Base-by-base conservation (phyloP, 805 yeast genomes). In the Cyberlindnera misumaiensis region DNA sequence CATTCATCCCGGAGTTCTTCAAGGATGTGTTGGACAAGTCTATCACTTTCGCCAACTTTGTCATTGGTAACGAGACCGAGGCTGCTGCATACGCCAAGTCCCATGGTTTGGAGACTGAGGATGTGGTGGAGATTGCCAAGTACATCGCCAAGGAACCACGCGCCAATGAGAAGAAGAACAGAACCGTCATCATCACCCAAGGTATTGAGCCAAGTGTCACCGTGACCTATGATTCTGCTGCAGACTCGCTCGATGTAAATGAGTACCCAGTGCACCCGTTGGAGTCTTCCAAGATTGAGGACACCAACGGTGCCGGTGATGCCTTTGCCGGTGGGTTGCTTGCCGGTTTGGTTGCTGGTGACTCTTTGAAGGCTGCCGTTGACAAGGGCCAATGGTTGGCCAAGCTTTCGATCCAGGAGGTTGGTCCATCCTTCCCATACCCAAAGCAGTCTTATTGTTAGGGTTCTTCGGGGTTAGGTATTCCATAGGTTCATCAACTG, bases 221-320 rank as follows among this genome's bases (percentile, higher is more conserved):
- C 26, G 95, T 81, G 45, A 61, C 76, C 34, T 74, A 77, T 58
- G 72, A 75, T 49, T 61, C 62, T 36, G 49, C 64, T 31, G 53
- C 70, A 28, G 75, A 73, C 40, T 60, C 72, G 29, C 70, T 65
- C 50, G 63, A 61, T 17, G 64, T 72, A 45, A 64, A 70, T 45
- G 70, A 68, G 56, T 80, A 62, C 70, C 71, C 82, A 36, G 96
- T 93, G 40, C 83, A 76, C 51, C 75, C 80, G 42, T 75, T 93
- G 56, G 83, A 75, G 30, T 53, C 75, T 32, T 64, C 72, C 33
- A 72, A 81, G 64, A 73, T 93, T 44, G 80, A 73, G 42, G 99
- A 93, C 70, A 86, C 97, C 57, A 93, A 90, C 69, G 98, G 98
- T 70, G 97, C 97, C 34, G 97, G 97, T 64, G 97, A 90, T 61